Evolutionary conservation across 805 yeast genomes (phyloP), one percentile per base, ranked within the genome.

Genomic region (Saccharomycopsis lassenensis): DNA sequence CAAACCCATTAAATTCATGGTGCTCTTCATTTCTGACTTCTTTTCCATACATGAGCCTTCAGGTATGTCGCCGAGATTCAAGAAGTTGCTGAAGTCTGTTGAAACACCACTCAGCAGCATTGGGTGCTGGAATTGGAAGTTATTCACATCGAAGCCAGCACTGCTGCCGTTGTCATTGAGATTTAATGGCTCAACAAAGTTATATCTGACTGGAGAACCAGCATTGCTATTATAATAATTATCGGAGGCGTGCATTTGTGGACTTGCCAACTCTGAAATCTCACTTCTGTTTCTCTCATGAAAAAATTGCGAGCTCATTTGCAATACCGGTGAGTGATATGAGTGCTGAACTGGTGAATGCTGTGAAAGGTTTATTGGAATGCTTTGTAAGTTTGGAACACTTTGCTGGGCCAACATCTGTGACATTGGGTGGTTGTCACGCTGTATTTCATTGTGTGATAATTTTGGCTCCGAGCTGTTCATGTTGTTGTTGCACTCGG

Each of bases 391-490:
- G 15, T 33, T 3, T 14, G 15, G 10, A 18, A 12, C 12, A 7
- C n/a, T 18, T 24, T 24, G 15, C 14, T 16, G 10, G 18, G 11
- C 22, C 24, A n/a, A 23, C 24, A 8, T 18, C 18, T 26, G 8
- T 6, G 25, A 10, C 16, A 10, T 10, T 11, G 8, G 11, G n/a
- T 24, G 16, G 33, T 16, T 29, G 15, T 25, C 16, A 10, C 21
- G 10, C n/a, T 17, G 23, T 20, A 10, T 7, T 17, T 23, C 14
- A n/a, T 21, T 31, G 39, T n/a, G 24, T 37, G 19, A 11, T 11
- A n/a, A 17, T 12, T 10, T 21, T 62, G 64, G 2, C 64, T 61
- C 1, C 54, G 59, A 5, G 59, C 61, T 2, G 51, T 61, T 2
- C 48, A 55, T 31, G 61, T 56, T 23, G 45, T 16, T 31, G 23